phyloP scores from a whole-genome alignment of 2,329 filamentous ascomycete species.

The Keithomyces neogunnii region DNA sequence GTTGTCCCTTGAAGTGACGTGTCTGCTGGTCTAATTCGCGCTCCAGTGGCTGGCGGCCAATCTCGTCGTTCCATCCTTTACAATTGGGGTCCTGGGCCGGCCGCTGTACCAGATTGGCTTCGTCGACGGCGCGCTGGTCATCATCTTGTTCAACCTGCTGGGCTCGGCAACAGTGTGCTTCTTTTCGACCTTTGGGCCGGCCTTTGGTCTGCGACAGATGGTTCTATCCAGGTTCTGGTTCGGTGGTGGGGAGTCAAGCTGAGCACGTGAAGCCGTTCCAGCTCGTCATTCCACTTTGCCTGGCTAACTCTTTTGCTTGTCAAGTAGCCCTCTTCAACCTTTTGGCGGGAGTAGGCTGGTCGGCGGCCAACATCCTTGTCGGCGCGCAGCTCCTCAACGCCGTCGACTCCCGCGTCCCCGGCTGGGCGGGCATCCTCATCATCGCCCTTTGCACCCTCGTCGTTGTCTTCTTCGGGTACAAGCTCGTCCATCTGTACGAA shows the following conservation, averaged over 20 bases:
- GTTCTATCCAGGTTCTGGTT: slow-evolving; percentile 67
- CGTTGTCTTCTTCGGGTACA: slow-evolving; percentile 67
- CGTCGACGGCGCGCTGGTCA: slow-evolving; percentile 58
- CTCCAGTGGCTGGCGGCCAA: slow-evolving; percentile 62
- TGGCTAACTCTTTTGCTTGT: too few relatives aligned
- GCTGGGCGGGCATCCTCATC: slow-evolving; percentile 63
- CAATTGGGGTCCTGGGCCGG: slow-evolving; percentile 49
- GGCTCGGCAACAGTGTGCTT: slow-evolving; percentile 60
- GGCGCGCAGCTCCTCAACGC: too few relatives aligned
- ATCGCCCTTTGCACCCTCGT: slow-evolving; percentile 60
- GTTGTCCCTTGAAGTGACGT: not conserved
- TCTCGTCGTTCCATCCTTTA: slow-evolving; percentile 69
- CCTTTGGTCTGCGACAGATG: slow-evolving; percentile 67
- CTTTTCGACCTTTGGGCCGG: slow-evolving; percentile 67
- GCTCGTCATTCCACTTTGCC: not conserved
- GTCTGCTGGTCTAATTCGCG: too few relatives aligned
- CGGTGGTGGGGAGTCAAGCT: slow-evolving; percentile 62
- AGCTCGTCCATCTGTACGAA: slow-evolving; percentile 66
- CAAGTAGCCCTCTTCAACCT: slow-evolving; percentile 60
- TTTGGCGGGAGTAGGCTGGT: slow-evolving; percentile 65
- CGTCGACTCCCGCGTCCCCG: slow-evolving; percentile 56
- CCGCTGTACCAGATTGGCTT: slow-evolving; percentile 54
- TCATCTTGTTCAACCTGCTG: slow-evolving; percentile 65
- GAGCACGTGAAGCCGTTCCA: slow-evolving; percentile 33
- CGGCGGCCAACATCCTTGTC: slow-evolving; percentile 65